phyloP scores from a whole-genome alignment of 345 rosid species.

The Kandelia obovata region DNA sequence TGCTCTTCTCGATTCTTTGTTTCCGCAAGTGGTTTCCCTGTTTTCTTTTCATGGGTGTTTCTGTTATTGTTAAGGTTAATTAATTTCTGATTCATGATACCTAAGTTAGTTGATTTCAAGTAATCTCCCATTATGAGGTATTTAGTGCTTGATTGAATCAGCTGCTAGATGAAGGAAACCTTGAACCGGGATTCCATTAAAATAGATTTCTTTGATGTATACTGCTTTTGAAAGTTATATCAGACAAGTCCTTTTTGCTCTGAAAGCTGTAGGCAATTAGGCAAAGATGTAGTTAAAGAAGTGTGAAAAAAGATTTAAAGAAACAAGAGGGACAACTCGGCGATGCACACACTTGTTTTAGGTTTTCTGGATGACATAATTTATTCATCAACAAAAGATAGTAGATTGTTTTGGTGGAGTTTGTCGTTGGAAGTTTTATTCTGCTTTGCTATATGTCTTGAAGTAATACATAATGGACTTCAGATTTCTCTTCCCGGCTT shows the following conservation, averaged over 20 bases:
- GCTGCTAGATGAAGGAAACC: background rate
- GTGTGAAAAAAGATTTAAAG: too few relatives aligned
- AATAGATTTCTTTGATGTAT: background rate
- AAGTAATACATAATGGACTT: constrained; percentile 20
- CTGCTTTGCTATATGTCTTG: background rate
- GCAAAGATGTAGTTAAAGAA: too few relatives aligned
- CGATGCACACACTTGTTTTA: too few relatives aligned
- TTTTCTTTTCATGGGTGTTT: background rate
- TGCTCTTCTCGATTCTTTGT: constrained; percentile 5
- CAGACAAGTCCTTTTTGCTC: background rate
- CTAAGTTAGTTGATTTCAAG: too few relatives aligned
- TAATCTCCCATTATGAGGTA: too few relatives aligned
- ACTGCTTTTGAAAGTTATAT: background rate
- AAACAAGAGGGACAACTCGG: too few relatives aligned
- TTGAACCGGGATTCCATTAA: background rate
- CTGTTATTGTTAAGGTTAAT: background rate
- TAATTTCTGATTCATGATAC: too few relatives aligned
- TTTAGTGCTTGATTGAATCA: background rate
- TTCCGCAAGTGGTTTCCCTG: background rate
- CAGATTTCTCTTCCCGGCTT: constrained; percentile 90
- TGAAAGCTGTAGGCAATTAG: too few relatives aligned
- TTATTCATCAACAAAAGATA: background rate
- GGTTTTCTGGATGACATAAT: background rate
- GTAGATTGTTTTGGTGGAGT: constrained; percentile 4
- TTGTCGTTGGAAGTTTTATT: background rate